Base-by-base conservation (phyloP, 352 stramenopile species). In the Phytophthora tubulina region DNA sequence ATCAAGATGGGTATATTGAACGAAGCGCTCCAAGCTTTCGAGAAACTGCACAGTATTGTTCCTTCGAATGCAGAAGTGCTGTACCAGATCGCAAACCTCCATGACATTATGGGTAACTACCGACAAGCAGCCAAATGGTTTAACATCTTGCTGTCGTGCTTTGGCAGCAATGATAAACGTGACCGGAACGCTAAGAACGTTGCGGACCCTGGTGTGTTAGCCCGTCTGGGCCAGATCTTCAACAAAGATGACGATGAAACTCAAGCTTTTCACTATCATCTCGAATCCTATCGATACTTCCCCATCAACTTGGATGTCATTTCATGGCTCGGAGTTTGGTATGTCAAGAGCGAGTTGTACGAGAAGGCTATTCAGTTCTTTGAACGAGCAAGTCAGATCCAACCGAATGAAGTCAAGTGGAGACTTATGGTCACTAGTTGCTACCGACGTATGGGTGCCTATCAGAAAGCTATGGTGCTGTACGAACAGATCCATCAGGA, bases 281-380 rank as follows among this genome's bases (percentile, higher is more conserved):
- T 98, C 8, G 97, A 99, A 76, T 97, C 88, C 55, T 99, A 99
- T 61, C 79, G 96, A 36, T 94, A 98, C 64, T 98, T 98, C 69
- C 97, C 97, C 7, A 90, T 98, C 57, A 98, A 99, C 75, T 79
- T 99, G 30, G 96, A 99, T 72, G 95, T 99, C 42, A 99, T 99
- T 58, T 97, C 89, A 10, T 99, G 94, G 95, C 90, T 99, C 44
- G 97, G 95, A 15, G 93, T 99, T 15, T 99, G 96, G 96, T 99
- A 98, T 69, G 95, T 99, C 63, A 98, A 99, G 76, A 95, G 91
- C 38, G 96, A 99, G 69, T 84, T 99, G 71, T 99, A 99, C 73
- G 96, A 99, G 70, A 98, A 98, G 73, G 95, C 94, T 9, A 98
- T 99, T 51, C 82, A 97, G 51, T 99, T 98, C 75, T 99, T 99